Conservation (phyloP, 176 grass and related monocot genomes). For the Musa acuminata region DNA sequence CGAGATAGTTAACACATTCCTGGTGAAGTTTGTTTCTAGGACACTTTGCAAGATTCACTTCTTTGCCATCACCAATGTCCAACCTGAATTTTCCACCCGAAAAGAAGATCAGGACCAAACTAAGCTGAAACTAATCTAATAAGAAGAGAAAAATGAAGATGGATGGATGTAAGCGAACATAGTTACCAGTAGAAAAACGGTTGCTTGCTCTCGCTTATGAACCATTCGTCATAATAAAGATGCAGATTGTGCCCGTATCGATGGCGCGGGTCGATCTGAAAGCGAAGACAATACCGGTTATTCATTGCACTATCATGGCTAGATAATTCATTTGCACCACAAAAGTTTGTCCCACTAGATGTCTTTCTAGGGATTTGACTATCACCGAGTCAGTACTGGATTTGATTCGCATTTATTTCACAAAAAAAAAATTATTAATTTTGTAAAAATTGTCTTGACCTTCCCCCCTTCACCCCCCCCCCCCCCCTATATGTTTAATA, state of each 20-base stretch:
- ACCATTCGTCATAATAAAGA: conserved; percentile 10
- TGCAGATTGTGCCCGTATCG: conserved; percentile 38
- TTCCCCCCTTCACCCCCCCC: too few species aligned
- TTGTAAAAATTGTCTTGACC: too few species aligned
- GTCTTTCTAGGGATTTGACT: too few species aligned
- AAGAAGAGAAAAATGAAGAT: neutral
- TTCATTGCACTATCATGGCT: neutral
- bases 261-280: conserved; percentile 93
- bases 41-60: conserved; percentile 79
- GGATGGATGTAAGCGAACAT: neutral
- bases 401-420: too few species aligned
- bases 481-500: neutral
- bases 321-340: neutral
- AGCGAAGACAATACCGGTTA: neutral
- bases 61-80: conserved; percentile 92
- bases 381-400: too few species aligned
- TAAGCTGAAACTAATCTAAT: neutral
- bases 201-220: conserved; percentile 4
- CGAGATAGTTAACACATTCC: conserved; percentile 27
- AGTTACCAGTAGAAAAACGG: conserved; percentile 16
- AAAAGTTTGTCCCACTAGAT: too few species aligned
- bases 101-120: neutral
- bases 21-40: conserved; percentile 68
- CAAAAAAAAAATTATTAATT: too few species aligned
- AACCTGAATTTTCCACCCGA: conserved; percentile 33